Base-by-base conservation (phyloP, 2,329 filamentous ascomycete species). In the Diaporthe eres region DNA sequence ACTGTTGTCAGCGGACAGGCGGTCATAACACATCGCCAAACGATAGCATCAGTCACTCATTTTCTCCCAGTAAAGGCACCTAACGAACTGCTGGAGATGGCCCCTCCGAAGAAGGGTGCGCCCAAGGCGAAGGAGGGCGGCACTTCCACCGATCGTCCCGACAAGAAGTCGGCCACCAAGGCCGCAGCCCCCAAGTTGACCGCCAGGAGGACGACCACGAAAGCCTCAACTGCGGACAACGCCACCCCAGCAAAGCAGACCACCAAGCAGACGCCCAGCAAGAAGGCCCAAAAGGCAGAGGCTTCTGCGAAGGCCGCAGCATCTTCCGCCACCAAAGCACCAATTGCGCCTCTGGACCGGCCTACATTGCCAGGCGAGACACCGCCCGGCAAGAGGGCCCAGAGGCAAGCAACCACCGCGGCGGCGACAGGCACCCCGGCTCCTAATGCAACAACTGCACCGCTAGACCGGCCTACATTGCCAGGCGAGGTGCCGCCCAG, bases 401-500 rank as follows among this genome's bases (percentile, higher is more conserved):
- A 31, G 42, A 73, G 63, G 58, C 47, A 57, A 44, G 9, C 25
- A n/a, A 28, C 53, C 19, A 28, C 75, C 44, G 77, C 79, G 57
- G 78, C 80, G 25, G 78, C 79, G 28, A 68, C 77, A 49, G 70
- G 78, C 31, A 74, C 79, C 55, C 44, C 72, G 15, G n/a, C 31
- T 9, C 17, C 57, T 42, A 17, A 42, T 58, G 22, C 37, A n/a
- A 22, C 53, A 31, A 12, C 55, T 22, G 74, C 73, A 19, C 47
- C 77, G 39, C 58, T 68, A 25, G 31, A 74, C 47, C 42, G 63
- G 28, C 51, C 68, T 6, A 71, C 63, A n/a, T 9, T 57, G 17
- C 28, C 74, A 28, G 61, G 51, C 63, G 71, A 74, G 39, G 61
- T 47, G 17, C 47, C 67, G 19, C 47, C 71, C 13, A 34, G 15